Base-by-base conservation (phyloP, 192 early-diverging fungal species). In the Entomortierella lignicola region DNA sequence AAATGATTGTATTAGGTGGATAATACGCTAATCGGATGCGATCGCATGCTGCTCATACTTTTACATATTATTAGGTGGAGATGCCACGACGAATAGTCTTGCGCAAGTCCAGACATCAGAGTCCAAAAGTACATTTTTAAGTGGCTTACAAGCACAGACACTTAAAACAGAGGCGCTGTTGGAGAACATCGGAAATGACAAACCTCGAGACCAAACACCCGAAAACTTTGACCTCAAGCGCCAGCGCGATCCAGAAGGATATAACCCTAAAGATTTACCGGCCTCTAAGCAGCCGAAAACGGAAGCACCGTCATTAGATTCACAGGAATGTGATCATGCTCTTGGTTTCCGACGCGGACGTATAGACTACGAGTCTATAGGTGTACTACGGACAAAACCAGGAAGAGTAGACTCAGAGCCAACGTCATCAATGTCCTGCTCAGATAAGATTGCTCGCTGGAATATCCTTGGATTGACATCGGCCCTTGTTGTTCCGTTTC, bases 361-460 rank as follows among this genome's bases (percentile, higher is more conserved):
- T 6, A 66, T 85, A 34, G 85, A 87, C 51, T 91, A 88, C 65
- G 66, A 79, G 21, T 48, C 80, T 13, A 62, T 90, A 0, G 93
- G 93, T 0, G 84, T 87, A 7, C 55, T 94, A 68, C 83, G 94
- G 60, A 95, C 94, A 11, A 95, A 95, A 70, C 94, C 94, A 25
- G 88, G 88, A 12, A 80, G 94, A 21, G 67, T 85, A 5, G 94
- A 95, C 82, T 85, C 92, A 20, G 93, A 94, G 27, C 87, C 89
- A 41, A 90, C 89, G 15, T 23, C 86, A 21, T 91, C 83, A 57
- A 93, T 94, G 93, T 92, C 91, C 7, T 93, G 92, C 71, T 95
- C 93, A 72, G 97, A 98, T 84, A 98, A 98, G 77, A 87, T 98
- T 17, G 93, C 94, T 0, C 88, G 87, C 32, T 98, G 97, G 97